Evolutionary conservation across 2,329 filamentous ascomycete genomes (phyloP).

Genomic region (Fonsecaea monophora): DNA sequence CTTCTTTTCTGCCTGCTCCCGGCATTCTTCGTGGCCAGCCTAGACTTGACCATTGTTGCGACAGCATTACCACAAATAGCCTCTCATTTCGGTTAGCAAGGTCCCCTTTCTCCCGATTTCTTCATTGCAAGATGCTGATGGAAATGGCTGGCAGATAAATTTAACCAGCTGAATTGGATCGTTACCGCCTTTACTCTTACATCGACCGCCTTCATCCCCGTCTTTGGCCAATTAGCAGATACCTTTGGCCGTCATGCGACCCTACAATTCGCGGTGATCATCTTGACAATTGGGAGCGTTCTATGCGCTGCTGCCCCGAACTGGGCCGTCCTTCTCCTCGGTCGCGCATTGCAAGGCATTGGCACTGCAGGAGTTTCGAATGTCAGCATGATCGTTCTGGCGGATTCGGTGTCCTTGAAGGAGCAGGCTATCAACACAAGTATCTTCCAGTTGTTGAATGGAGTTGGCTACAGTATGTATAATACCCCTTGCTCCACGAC

Average conservation of each 20-base stretch:
- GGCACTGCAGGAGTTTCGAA: constrained; percentile 64
- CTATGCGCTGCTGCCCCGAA: constrained; percentile 59
- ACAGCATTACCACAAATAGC: constrained; percentile 68
- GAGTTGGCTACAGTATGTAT: constrained; percentile 60
- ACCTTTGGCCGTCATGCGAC: constrained; percentile 59
- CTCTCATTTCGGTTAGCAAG: constrained; percentile 63
- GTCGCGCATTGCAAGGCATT: constrained; percentile 59
- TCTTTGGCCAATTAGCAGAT: constrained; percentile 59
- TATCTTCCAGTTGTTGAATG: constrained; percentile 66
- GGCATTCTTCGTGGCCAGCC: constrained; percentile 67
- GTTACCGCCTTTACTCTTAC: constrained; percentile 73
- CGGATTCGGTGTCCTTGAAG: constrained; percentile 57
- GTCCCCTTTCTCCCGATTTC: not conserved
- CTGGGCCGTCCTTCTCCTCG: constrained; percentile 58
- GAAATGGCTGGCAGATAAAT: constrained; percentile 63
- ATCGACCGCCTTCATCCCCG: constrained; percentile 61
- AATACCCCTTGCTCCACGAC: not conserved
- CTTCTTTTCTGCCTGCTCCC: constrained; percentile 65
- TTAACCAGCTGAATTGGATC: constrained; percentile 49
- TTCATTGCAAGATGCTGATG: not conserved
- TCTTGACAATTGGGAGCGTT: constrained; percentile 63
- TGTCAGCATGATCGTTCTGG: constrained; percentile 58
- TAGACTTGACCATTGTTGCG: constrained; percentile 70
- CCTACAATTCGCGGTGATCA: constrained; percentile 63
- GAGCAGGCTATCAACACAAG: constrained; percentile 70